phyloP scores from a whole-genome alignment of 441 rosid species.

The Croton setiger region DNA sequence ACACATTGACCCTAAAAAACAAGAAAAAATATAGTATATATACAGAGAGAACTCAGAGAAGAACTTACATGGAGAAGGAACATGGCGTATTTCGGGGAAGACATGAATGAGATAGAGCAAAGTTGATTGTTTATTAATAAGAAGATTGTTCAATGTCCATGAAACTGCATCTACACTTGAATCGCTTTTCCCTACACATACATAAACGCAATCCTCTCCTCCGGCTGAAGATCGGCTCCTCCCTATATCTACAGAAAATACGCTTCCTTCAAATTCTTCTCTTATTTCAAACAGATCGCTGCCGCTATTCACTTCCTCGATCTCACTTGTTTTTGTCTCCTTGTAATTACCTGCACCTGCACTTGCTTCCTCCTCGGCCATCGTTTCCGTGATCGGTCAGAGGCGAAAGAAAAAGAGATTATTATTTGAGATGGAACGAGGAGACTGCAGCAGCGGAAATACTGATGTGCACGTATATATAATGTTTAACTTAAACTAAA shows the following conservation, averaged over 20 bases:
- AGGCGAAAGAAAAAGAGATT: too few relatives aligned
- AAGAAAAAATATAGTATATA: not conserved
- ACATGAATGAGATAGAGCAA: constrained; percentile 59
- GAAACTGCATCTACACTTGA: constrained; percentile 72
- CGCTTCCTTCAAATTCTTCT: constrained; percentile 43
- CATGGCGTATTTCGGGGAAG: constrained; percentile 59
- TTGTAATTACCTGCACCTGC: too few relatives aligned
- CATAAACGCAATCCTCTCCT: constrained; percentile 46
- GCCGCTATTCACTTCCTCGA: constrained; percentile 43
- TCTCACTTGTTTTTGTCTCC: constrained; percentile 23
- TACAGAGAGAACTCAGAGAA: not conserved
- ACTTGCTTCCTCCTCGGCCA: too few relatives aligned
- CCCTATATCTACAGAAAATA: constrained; percentile 32
- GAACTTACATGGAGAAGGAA: constrained; percentile 73
- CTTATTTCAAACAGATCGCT: constrained; percentile 20
- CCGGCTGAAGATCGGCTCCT: constrained; percentile 21
- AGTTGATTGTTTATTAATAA: constrained; percentile 31
- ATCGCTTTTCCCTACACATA: constrained; percentile 69
- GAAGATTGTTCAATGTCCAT: constrained; percentile 60
- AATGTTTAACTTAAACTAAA: too few relatives aligned
- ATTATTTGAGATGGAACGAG: too few relatives aligned
- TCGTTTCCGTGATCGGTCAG: too few relatives aligned
- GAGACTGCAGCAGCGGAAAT: too few relatives aligned
- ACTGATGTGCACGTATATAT: too few relatives aligned
- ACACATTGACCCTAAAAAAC: not conserved